A percentile compares a stretch with the other conserved stretches of the same genome.
Evolutionary conservation across 495 filamentous ascomycete genomes (phyloP).

Genomic region (Pyrenula massariospora): DNA sequence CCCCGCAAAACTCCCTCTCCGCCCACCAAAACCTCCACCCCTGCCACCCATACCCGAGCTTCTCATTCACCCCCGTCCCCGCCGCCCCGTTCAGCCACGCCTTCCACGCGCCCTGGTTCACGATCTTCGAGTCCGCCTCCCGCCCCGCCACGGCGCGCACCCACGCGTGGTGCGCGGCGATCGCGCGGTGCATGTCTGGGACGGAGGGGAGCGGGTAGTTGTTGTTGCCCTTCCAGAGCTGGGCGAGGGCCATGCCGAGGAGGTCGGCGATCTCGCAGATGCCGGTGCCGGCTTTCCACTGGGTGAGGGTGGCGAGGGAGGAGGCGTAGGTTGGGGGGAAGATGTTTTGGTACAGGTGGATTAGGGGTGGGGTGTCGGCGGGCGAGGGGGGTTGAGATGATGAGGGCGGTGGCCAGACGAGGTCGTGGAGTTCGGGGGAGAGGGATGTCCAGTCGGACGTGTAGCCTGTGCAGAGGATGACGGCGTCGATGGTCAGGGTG

Average conservation of each 20-base stretch:
- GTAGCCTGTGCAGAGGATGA: conserved; percentile 10
- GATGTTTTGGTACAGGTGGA: conserved; percentile 22
- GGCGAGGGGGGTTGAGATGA: neutral
- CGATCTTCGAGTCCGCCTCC: conserved; percentile 8
- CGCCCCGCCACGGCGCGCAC: conserved; percentile 3
- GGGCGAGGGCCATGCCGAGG: conserved; percentile 21
- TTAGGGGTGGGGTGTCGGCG: neutral
- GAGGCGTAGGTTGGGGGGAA: conserved; percentile 24
- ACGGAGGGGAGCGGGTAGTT: conserved; percentile 11
- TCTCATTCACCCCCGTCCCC: conserved; percentile 24
- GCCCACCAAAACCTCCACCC: conserved; percentile 19
- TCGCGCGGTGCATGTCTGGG: conserved; percentile 14
- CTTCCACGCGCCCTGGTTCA: conserved; percentile 15
- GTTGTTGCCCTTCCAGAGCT: conserved; percentile 18
- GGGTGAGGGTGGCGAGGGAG: conserved; percentile 14
- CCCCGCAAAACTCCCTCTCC: conserved; percentile 19
- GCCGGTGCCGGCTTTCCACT: conserved; percentile 11
- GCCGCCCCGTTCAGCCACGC: conserved; percentile 21
- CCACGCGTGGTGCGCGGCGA: conserved; percentile 20
- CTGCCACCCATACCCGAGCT: conserved; percentile 21
- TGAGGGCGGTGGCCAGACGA: neutral
- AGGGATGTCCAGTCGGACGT: conserved; percentile 5
- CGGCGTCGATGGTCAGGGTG: conserved; percentile 4
- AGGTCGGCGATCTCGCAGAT: conserved; percentile 22
- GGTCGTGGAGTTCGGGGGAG: neutral